A percentile compares a stretch with the other conserved stretches of the same genome.
Evolutionary conservation across 2,329 filamentous ascomycete genomes (phyloP).

Genomic region (Madurella mycetomatis): DNA sequence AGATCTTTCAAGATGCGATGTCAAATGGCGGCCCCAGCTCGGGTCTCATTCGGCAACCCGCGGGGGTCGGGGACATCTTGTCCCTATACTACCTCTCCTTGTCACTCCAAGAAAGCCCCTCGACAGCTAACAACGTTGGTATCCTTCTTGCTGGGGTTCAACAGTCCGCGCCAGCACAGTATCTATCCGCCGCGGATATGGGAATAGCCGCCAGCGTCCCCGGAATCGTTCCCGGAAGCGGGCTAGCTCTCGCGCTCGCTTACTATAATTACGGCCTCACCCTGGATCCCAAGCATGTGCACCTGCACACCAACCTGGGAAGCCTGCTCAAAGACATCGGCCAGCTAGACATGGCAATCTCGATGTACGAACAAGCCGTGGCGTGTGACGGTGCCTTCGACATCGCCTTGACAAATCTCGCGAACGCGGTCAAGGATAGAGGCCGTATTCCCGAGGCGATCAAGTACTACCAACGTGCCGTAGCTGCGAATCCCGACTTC

Average conservation of each 20-base stretch:
- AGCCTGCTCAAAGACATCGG: constrained; percentile 95
- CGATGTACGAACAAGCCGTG: constrained; percentile 96
- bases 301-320: constrained; percentile 93
- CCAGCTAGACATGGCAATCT: constrained; percentile 83
- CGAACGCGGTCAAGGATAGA: constrained; percentile 96
- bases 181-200: constrained; percentile 24
- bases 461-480: constrained; percentile 82
- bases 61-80: constrained; percentile 85
- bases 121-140: constrained; percentile 96
- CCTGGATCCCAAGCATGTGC: constrained; percentile 83
- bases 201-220: constrained; percentile 51
- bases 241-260: constrained; percentile 77
- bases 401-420: constrained; percentile 92
- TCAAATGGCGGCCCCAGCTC: constrained; percentile 62
- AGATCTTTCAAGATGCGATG: constrained; percentile 97
- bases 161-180: constrained; percentile 49
- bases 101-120: constrained; percentile 91
- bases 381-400: constrained; percentile 91
- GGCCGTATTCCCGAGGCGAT: constrained; percentile 91
- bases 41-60: constrained; percentile 55
- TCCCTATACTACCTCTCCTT: constrained; percentile 93
- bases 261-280: constrained; percentile 95
- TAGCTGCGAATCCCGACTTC: constrained; percentile 89
- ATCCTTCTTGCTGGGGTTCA: constrained; percentile 95
- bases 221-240: constrained; percentile 79